A percentile compares a stretch with the other conserved stretches of the same genome.
Conservation (phyloP, 2,329 filamentous ascomycete genomes). For the Claviceps fusiformis region DNA sequence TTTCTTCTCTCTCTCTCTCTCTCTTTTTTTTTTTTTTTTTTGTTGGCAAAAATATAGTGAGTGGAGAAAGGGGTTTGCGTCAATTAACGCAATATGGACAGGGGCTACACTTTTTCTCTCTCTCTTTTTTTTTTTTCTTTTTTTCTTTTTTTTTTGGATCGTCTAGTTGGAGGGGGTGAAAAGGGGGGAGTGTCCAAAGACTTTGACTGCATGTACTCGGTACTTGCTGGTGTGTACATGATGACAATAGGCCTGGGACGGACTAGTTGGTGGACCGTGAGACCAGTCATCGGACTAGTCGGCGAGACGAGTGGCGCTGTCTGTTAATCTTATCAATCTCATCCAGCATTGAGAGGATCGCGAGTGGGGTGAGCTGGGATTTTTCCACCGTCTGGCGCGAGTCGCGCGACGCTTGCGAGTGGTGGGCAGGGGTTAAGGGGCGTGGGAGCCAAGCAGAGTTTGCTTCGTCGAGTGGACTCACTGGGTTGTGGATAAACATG, state of each 20-base stretch:
- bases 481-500: not conserved
- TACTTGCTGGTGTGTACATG: not conserved
- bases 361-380: not conserved
- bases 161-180: not conserved
- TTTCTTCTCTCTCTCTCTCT: too few species aligned
- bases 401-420: not conserved
- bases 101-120: too few species aligned
- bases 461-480: not conserved
- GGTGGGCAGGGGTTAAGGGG: not conserved
- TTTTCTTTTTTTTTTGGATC: too few species aligned
- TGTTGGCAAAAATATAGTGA: too few species aligned
- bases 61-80: too few species aligned
- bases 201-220: not conserved
- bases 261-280: too few species aligned
- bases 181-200: too few species aligned
- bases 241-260: too few species aligned
- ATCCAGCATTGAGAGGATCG: not conserved
- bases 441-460: not conserved
- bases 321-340: constrained; percentile 3
- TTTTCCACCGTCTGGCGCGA: not conserved
- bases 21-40: too few species aligned
- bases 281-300: not conserved
- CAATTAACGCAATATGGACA: too few species aligned
- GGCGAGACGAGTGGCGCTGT: not conserved
- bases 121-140: too few species aligned